A percentile compares a stretch with the other conserved stretches of the same genome.
phyloP scores from a whole-genome alignment of 768 basidiomycete species.

The Lenzites betulinus region DNA sequence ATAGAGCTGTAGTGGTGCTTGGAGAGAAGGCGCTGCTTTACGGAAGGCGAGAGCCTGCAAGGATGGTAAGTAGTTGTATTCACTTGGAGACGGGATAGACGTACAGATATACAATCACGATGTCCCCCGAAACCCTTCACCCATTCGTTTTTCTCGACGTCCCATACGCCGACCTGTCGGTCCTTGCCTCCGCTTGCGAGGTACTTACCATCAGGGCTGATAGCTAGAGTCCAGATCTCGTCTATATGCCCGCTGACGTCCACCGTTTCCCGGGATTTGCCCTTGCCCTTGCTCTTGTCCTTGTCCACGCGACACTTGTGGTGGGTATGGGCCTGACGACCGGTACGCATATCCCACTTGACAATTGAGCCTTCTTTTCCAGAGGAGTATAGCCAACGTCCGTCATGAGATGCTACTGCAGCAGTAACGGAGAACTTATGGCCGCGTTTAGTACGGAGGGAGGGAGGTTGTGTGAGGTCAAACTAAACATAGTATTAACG shows the following conservation, averaged over 20 bases:
- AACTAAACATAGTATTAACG: conserved; percentile 43
- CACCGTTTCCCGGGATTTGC: conserved; percentile 61
- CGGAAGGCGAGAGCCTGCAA: conserved; percentile 70
- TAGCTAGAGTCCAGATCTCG: conserved; percentile 79
- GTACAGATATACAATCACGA: conserved; percentile 66
- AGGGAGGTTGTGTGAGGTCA: conserved; percentile 51
- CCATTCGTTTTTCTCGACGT: conserved; percentile 74
- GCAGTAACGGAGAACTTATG: conserved; percentile 83
- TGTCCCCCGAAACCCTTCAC: conserved; percentile 80
- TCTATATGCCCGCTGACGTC: conserved; percentile 79
- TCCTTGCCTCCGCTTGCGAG: conserved; percentile 90
- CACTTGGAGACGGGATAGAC: conserved; percentile 31
- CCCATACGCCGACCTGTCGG: conserved; percentile 83
- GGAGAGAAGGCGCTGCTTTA: conserved; percentile 51
- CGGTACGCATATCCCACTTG: conserved; percentile 77
- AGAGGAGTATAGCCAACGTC: conserved; percentile 77
- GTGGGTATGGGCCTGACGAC: conserved; percentile 58
- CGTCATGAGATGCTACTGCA: conserved; percentile 75
- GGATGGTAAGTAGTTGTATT: neutral
- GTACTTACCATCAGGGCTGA: conserved; percentile 83
- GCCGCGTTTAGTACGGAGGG: conserved; percentile 60
- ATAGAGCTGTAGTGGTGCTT: conserved; percentile 54
- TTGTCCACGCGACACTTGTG: conserved; percentile 55
- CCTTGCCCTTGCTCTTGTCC: conserved; percentile 46
- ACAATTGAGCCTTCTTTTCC: conserved; percentile 91